Conservation (phyloP, 23 red algal genomes). For the Gracilaria gracilis region DNA sequence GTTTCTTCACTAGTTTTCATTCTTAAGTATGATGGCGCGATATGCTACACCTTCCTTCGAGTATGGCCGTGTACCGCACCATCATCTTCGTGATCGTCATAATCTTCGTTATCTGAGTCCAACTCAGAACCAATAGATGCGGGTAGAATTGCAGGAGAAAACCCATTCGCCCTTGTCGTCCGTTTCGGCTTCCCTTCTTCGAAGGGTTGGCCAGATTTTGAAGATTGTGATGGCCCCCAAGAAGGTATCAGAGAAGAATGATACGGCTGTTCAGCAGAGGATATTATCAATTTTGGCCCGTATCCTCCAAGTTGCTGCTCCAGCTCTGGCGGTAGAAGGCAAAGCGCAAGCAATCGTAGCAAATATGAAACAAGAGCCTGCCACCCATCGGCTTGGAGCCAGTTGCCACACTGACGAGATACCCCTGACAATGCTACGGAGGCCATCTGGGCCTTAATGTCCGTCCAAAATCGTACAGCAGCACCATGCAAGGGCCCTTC, state of each 20-base stretch:
- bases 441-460: conserved; percentile 90
- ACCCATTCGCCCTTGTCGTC: conserved; percentile 47
- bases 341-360: conserved; percentile 75
- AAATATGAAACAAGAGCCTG: conserved; percentile 64
- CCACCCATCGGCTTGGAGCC: conserved; percentile 78
- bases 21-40: conserved; percentile 56
- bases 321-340: conserved; percentile 63
- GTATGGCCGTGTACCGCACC: conserved; percentile 18
- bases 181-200: conserved; percentile 37
- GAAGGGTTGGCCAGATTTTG: not conserved
- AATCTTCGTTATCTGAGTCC: conserved; percentile 58
- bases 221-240: conserved; percentile 78
- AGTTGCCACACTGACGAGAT: conserved; percentile 82
- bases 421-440: conserved; percentile 85
- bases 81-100: conserved; percentile 49
- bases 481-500: conserved; percentile 71
- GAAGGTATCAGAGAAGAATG: conserved; percentile 53
- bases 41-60: conserved; percentile 8
- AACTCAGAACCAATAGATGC: conserved; percentile 74
- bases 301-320: conserved; percentile 75
- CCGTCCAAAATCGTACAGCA: conserved; percentile 80
- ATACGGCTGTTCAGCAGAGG: conserved; percentile 7
- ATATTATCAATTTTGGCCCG: conserved; percentile 64
- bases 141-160: conserved; percentile 65
- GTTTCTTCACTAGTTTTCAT: conserved; percentile 56